Evolutionary conservation across 2,329 filamentous ascomycete genomes (phyloP).

Genomic region (Arthrobotrys iridis): DNA sequence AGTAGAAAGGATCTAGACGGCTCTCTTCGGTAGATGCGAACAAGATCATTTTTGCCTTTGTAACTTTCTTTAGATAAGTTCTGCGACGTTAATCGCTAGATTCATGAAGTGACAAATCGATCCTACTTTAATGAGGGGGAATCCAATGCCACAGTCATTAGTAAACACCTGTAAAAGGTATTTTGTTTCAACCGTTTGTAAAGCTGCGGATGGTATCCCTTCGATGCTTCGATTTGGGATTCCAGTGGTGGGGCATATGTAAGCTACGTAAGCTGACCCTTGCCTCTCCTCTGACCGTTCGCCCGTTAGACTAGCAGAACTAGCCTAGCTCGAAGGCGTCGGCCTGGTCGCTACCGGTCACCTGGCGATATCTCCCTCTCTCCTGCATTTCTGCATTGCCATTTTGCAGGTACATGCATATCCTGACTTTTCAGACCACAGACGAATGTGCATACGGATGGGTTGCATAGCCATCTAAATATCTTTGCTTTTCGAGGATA

Average conservation of each 20-base stretch:
- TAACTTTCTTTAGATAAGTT: too few relatives aligned
- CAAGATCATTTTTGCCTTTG: background rate
- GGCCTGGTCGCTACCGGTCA: constrained; percentile 51
- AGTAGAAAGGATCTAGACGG: constrained; percentile 43
- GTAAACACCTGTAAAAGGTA: constrained; percentile 15
- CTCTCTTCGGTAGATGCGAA: constrained; percentile 50
- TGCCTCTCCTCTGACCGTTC: constrained; percentile 13
- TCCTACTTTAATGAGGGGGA: constrained; percentile 1
- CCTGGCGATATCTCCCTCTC: constrained; percentile 34
- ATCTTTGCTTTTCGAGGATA: constrained; percentile 6
- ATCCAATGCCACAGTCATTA: constrained; percentile 26
- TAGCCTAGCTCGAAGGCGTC: constrained; percentile 6
- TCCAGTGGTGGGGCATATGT: constrained; percentile 24
- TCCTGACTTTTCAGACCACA: constrained; percentile 36
- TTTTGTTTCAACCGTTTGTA: constrained; percentile 21
- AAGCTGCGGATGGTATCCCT: constrained; percentile 4
- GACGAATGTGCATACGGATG: constrained; percentile 29
- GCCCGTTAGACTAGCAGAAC: background rate
- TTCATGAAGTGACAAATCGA: constrained; percentile 23
- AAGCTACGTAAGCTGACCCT: constrained; percentile 55
- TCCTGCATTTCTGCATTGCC: constrained; percentile 24
- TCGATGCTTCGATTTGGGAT: constrained; percentile 14
- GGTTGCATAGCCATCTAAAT: constrained; percentile 52
- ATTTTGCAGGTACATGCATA: constrained; percentile 29
- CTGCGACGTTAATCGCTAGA: background rate